Evolutionary conservation across 2,329 filamentous ascomycete species (phyloP), one percentile per base, ranked within the genome.

Genomic region (Clarireedia sp.): DNA sequence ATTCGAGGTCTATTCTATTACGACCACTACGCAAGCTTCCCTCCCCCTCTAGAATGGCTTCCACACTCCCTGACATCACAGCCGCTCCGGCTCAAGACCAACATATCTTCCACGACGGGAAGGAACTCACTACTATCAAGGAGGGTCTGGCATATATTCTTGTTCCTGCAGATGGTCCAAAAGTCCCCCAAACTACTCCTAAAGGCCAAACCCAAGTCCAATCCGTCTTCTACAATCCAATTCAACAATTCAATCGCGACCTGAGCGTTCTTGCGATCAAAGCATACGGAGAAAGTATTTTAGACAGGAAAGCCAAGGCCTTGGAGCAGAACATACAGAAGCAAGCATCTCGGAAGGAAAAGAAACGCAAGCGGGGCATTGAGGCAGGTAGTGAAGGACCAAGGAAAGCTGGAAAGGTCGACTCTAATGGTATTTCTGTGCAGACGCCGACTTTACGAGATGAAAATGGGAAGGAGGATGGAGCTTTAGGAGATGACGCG

Each of bases 221-320:
- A 63, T 87, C 92, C 65, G 95, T 99, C 55, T 99, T 99, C 68
- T 99, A 99, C 78, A 99, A 99, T 65, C 92, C 94, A 0, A 96
- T 99, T 54, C 94, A 99, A 69, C 94, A 99, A 69, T 99, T 97
- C 77, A 99, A 99, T 72, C 87, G 95, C 47, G 94, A 99, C 69
- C 73, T 99, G 62, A 96, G 90, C 58, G 89, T 96, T 24, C 79
- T 99, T 14, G 90, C 90, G 0, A 96, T 99, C 70, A 89, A 89
- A 67, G 87, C 88, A 0, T 96, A 92, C 69, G 89, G 89, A 1
- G 84, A 94, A 63, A 83, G 89, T 33, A 64, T 80, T 4, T 67
- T 83, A 17, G 73, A 78, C 36, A 74, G 72, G 64, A 74, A 72
- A 57, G 71, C 70, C 55, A 66, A 61, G 54, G 70, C 67, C 69